These are phyloP conservation scores for Sonneratia alba DNA, from an alignment of 345 rosid species.

Conservation along the genomic window DNA sequence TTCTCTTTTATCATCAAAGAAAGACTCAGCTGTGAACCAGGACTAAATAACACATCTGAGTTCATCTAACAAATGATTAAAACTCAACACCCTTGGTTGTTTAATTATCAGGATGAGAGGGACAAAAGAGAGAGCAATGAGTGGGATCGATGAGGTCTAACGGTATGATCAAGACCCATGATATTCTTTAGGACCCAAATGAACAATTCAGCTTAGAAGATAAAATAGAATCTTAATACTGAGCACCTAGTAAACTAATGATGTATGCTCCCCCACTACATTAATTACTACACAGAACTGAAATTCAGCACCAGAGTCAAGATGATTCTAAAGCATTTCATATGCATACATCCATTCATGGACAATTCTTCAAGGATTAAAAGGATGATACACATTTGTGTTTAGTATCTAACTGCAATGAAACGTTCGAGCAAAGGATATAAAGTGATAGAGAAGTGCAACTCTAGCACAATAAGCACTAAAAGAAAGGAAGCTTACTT, in stretches of 20 bases:
- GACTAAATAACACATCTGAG: background rate
- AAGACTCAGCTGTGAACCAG: background rate
- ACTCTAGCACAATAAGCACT: background rate
- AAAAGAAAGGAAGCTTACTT: constrained; percentile 26
- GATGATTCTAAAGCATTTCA: background rate
- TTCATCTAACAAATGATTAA: background rate
- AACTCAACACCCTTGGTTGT: background rate
- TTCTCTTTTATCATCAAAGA: background rate
- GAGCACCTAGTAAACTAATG: background rate
- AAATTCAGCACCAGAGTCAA: background rate
- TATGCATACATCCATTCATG: background rate
- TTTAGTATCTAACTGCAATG: background rate
- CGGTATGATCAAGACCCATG: background rate
- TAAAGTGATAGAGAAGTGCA: background rate
- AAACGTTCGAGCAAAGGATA: background rate
- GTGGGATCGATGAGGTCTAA: too few relatives aligned
- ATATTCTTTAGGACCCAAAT: background rate
- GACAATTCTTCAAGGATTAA: background rate
- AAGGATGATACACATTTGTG: background rate
- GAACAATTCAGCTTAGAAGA: background rate
- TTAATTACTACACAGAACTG: background rate
- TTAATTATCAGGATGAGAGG: background rate
- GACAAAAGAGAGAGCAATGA: too few relatives aligned
- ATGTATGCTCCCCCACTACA: background rate
- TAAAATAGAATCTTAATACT: background rate